phyloP scores from a whole-genome alignment of 1,284 basidiomycete genomes.

The Apiotrichum mycotoxinovorans region DNA sequence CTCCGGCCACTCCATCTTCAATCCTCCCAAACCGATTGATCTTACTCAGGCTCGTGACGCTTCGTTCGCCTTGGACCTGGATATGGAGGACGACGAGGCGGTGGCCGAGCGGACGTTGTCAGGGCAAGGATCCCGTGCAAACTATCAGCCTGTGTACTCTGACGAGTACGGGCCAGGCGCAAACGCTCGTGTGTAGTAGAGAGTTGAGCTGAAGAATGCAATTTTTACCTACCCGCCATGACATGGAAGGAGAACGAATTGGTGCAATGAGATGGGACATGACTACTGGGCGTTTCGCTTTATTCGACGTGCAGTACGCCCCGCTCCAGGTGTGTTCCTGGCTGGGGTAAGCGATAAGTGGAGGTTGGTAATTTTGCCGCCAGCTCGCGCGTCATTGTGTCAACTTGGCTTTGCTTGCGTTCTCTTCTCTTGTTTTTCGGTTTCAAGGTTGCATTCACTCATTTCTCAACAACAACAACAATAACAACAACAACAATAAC shows the following conservation, averaged over 20 bases:
- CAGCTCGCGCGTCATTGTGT: not conserved
- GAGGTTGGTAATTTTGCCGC: not conserved
- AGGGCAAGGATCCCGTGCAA: conserved; percentile 1
- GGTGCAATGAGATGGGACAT: too few species aligned
- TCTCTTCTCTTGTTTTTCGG: too few species aligned
- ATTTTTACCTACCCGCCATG: not conserved
- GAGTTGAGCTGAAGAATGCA: not conserved
- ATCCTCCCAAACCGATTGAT: conserved; percentile 86
- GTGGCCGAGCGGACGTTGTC: conserved; percentile 38
- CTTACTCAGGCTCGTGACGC: conserved; percentile 56
- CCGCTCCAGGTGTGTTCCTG: not conserved
- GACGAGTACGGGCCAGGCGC: conserved; percentile 17
- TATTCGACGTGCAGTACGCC: too few species aligned
- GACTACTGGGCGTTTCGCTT: too few species aligned
- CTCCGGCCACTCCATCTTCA: conserved; percentile 90
- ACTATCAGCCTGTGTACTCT: conserved; percentile 33
- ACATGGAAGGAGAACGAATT: too few species aligned
- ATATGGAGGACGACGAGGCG: conserved; percentile 59
- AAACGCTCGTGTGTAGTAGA: not conserved
- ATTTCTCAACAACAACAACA: not conserved
- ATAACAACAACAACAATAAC: not conserved
- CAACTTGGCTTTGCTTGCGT: not conserved
- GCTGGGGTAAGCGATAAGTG: conserved; percentile 13
- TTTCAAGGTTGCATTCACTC: not conserved
- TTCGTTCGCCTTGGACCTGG: conserved; percentile 58